Evolutionary conservation across 495 filamentous ascomycete species (phyloP), one percentile per base, ranked within the genome.

Genomic region (Xylaria telfairii): DNA sequence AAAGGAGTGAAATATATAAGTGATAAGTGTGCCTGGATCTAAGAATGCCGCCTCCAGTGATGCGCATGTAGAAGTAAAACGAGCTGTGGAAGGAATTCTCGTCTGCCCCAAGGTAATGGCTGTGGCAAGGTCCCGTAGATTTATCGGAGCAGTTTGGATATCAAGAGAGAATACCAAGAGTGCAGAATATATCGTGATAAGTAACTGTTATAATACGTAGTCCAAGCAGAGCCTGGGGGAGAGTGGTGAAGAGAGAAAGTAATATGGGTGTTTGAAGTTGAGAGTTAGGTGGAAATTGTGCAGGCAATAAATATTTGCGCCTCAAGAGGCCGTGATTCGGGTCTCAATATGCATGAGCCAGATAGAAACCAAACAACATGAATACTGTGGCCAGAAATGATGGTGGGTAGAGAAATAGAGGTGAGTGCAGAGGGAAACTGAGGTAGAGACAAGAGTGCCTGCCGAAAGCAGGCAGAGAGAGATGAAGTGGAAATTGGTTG

Each of bases 21-120:
- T 49, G 2, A 28, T 24, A 47, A 54, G 32, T 60, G 66, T n/a
- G 41, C 37, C 39, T 19, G 42, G 64, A 32, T 54, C 64, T 30
- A 24, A 12, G 47, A 41, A 28, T 9, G 64, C 26, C 3, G 19
- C 28, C 61, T 26, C 39, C 3, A 1, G 10, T 37, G 46, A 47
- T 37, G 19, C 13, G 37, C 39, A 51, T 6, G 30, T 15, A 39
- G 6, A 51, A 65, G 21, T 64, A 51, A 37, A 65, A 65, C 17
- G 12, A 65, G 44, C n/a, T 4, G 62, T 37, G 7, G 60, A 51
- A 32, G 19, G 12, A 21, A 65, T 51, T 15, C 30, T 37, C 17
- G 44, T 9, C 26, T 24, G 41, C 26, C 60, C 41, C 60, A 12
- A 32, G 41, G 5, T 47, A 63, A 24, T 37, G 62, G 28, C 7